phyloP scores from a whole-genome alignment of 257 asterid genomes.

The Primulina tabacum region DNA sequence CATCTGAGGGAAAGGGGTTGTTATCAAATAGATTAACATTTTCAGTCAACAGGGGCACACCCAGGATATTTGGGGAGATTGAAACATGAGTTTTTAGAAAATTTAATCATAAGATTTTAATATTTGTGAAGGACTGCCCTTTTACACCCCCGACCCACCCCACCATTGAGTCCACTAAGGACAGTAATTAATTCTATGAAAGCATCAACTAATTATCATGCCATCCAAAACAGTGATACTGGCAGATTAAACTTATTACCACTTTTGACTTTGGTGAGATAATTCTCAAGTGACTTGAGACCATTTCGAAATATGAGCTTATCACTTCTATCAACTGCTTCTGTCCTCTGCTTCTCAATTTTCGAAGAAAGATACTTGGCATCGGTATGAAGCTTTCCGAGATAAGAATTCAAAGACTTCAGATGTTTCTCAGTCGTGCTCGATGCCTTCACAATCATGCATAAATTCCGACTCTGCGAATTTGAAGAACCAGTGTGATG shows the following conservation, averaged over 20 bases:
- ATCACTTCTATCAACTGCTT: slow-evolving; percentile 21
- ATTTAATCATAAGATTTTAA: neutral
- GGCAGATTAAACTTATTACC: slow-evolving; percentile 21
- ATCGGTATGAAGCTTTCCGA: slow-evolving; percentile 44
- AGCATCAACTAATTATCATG: neutral
- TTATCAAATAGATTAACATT: slow-evolving; percentile 8
- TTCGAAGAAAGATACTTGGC: slow-evolving; percentile 28
- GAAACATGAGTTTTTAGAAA: neutral
- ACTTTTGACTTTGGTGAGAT: slow-evolving; percentile 40
- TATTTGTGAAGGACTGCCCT: neutral
- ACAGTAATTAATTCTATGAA: neutral
- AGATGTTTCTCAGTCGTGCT: slow-evolving; percentile 52
- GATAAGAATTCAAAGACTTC: slow-evolving; percentile 58
- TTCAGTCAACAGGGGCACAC: neutral
- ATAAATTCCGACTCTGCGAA: slow-evolving; percentile 28
- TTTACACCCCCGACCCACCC: neutral
- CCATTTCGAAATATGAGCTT: slow-evolving; percentile 31
- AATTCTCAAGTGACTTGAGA: slow-evolving; percentile 45
- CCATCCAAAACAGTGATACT: neutral
- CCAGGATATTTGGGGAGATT: neutral
- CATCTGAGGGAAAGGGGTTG: slow-evolving; percentile 33
- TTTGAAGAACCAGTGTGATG: slow-evolving; percentile 20
- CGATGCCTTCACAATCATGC: slow-evolving; percentile 31
- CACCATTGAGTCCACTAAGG: neutral
- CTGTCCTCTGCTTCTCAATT: slow-evolving; percentile 24